Percentiles rank a stretch among this genome's conserved stretches.
Evolutionary conservation across 148 eudicot genomes (phyloP).

Genomic region (Talinum fruticosum): DNA sequence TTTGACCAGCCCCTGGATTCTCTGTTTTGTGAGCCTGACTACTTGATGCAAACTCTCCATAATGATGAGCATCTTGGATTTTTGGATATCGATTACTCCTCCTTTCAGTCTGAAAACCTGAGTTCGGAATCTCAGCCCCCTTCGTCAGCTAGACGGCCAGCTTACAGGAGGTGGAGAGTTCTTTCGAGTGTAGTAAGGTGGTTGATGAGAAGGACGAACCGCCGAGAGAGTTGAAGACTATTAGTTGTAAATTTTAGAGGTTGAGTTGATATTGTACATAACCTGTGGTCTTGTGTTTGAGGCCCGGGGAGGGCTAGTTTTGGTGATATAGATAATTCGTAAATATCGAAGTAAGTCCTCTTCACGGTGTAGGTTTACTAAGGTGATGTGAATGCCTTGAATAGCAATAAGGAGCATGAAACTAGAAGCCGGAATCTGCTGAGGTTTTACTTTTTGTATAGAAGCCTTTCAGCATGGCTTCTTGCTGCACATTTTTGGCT

Average conservation of each 20-base stretch:
- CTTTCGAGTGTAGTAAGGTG: conserved; percentile 33
- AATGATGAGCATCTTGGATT: conserved; percentile 45
- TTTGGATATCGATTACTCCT: conserved; percentile 45
- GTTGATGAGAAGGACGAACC: conserved; percentile 35
- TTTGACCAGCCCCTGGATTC: conserved; percentile 17
- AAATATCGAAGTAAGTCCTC: background rate
- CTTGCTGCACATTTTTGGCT: too few relatives aligned
- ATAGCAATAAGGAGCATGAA: background rate
- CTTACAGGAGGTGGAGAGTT: conserved; percentile 58
- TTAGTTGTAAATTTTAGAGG: conserved; percentile 15
- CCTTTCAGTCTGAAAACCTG: conserved; percentile 37
- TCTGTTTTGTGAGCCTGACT: conserved; percentile 45
- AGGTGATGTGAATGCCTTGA: background rate
- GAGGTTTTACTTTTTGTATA: conserved; percentile 5
- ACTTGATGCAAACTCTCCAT: conserved; percentile 40
- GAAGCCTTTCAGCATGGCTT: background rate
- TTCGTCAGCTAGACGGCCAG: conserved; percentile 30
- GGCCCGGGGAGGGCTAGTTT: background rate
- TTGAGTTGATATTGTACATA: conserved; percentile 6
- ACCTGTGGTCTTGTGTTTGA: background rate
- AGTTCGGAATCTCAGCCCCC: conserved; percentile 35
- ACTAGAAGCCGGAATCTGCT: background rate
- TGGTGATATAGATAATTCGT: background rate
- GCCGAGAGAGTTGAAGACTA: conserved; percentile 17
- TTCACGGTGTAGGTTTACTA: background rate